phyloP scores from a whole-genome alignment of 768 basidiomycete species.

The Russula dissimulans region DNA sequence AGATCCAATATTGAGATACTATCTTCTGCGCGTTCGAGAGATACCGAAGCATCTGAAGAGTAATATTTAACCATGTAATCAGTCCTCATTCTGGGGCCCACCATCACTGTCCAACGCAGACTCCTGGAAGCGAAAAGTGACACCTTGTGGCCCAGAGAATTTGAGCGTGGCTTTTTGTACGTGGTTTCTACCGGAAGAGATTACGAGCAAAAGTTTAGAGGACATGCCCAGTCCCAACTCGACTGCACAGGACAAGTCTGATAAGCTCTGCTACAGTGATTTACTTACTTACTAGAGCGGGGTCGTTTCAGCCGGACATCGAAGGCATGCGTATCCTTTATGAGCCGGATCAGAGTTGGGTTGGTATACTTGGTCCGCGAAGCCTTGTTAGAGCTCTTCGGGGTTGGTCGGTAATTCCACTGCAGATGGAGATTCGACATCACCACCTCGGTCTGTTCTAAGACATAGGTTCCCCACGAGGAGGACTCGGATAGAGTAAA shows the following conservation, averaged over 20 bases:
- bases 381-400: slow-evolving; percentile 19
- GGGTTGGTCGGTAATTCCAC: slow-evolving; percentile 42
- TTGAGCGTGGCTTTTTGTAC: slow-evolving; percentile 45
- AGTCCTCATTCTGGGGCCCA: slow-evolving; percentile 18
- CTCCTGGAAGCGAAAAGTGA: slow-evolving; percentile 37
- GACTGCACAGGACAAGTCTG: neutral
- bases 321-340: slow-evolving; percentile 51
- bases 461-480: slow-evolving; percentile 54
- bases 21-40: slow-evolving; percentile 34
- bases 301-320: slow-evolving; percentile 59
- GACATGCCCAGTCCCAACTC: slow-evolving; percentile 59
- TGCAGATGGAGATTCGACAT: slow-evolving; percentile 58
- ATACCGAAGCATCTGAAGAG: slow-evolving; percentile 11
- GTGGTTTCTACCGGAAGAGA: slow-evolving; percentile 65
- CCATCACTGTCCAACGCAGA: slow-evolving; percentile 32
- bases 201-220: slow-evolving; percentile 41
- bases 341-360: slow-evolving; percentile 47
- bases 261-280: slow-evolving; percentile 11
- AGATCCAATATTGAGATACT: slow-evolving; percentile 41
- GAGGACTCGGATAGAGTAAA: slow-evolving; percentile 29
- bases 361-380: slow-evolving; percentile 23
- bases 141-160: slow-evolving; percentile 45
- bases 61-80: neutral
- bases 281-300: slow-evolving; percentile 22
- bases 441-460: slow-evolving; percentile 60